A percentile compares a stretch with the other conserved stretches of the same genome.
Evolutionary conservation across 2,329 filamentous ascomycete genomes (phyloP).

Genomic region (Exophiala lecanii-corni): DNA sequence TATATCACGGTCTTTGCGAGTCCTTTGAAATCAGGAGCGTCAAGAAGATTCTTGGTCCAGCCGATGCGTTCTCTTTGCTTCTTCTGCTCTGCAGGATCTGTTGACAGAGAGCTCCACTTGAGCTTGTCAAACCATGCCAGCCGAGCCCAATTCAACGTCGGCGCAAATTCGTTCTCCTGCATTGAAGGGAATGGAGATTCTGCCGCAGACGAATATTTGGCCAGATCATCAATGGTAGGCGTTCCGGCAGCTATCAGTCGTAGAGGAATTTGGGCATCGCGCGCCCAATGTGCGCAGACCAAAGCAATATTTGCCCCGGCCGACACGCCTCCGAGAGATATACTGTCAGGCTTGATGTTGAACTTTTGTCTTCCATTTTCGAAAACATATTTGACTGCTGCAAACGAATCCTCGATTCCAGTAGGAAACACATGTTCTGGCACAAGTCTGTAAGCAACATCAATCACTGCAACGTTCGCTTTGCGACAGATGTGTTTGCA

Average conservation of each 20-base stretch:
- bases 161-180: constrained; percentile 40
- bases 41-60: constrained; percentile 33
- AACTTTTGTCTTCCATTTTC: constrained; percentile 35
- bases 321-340: constrained; percentile 45
- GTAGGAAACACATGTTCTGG: constrained; percentile 49
- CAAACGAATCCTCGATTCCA: constrained; percentile 47
- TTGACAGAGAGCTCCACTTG: constrained; percentile 30
- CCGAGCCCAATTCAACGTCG: constrained; percentile 43
- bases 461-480: constrained; percentile 45
- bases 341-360: constrained; percentile 35
- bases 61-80: constrained; percentile 24
- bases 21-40: constrained; percentile 33
- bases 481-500: constrained; percentile 45
- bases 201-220: constrained; percentile 32
- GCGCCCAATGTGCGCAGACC: constrained; percentile 35
- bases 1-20: constrained; percentile 40
- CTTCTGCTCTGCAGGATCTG: constrained; percentile 16
- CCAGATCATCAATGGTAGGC: constrained; percentile 39
- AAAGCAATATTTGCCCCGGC: constrained; percentile 32
- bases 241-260: constrained; percentile 39
- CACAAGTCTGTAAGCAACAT: constrained; percentile 50
- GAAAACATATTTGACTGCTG: constrained; percentile 40
- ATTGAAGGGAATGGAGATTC: constrained; percentile 42
- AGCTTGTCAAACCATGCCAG: constrained; percentile 40
- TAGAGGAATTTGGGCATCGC: constrained; percentile 37